Percentiles rank a stretch among this genome's conserved stretches.
phyloP scores from a whole-genome alignment of 768 basidiomycete genomes.

The Hygrophoropsis aurantiaca region DNA sequence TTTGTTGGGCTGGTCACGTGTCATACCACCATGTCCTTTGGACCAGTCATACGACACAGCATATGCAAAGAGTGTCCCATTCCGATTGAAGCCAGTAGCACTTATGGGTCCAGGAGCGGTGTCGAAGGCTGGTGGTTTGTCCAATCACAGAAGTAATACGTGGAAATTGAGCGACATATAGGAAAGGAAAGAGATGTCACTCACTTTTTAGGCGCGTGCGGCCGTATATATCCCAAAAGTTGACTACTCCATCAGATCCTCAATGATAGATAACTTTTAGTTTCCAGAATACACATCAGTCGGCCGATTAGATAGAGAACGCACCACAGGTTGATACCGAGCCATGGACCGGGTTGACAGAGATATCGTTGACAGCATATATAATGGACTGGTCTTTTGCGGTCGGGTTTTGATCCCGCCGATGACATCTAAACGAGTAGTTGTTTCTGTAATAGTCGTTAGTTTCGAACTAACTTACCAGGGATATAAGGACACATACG shows the following conservation, averaged over 20 bases:
- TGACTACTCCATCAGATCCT: slow-evolving; percentile 85
- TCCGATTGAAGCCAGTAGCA: slow-evolving; percentile 82
- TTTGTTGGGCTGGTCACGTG: slow-evolving; percentile 67
- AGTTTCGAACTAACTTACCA: neutral
- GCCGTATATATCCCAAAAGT: slow-evolving; percentile 95
- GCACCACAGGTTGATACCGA: slow-evolving; percentile 81
- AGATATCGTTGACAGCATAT: slow-evolving; percentile 83
- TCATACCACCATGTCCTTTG: slow-evolving; percentile 87
- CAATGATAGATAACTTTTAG: slow-evolving; percentile 4
- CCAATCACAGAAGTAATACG: slow-evolving; percentile 7
- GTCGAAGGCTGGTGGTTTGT: slow-evolving; percentile 46
- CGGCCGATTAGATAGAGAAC: slow-evolving; percentile 19
- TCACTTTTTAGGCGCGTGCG: slow-evolving; percentile 88
- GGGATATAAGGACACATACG: slow-evolving; percentile 39
- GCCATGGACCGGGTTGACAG: slow-evolving; percentile 81
- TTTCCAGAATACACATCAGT: no score
- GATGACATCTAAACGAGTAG: slow-evolving; percentile 88
- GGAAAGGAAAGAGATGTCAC: slow-evolving; percentile 16
- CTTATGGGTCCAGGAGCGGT: slow-evolving; percentile 73
- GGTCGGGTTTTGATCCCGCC: slow-evolving; percentile 54
- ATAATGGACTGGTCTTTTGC: slow-evolving; percentile 68
- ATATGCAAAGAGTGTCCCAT: slow-evolving; percentile 87
- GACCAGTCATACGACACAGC: slow-evolving; percentile 94
- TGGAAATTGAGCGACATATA: neutral
- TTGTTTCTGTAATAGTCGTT: slow-evolving; percentile 49